Evolutionary conservation across 2,329 filamentous ascomycete genomes (phyloP), one percentile per base, ranked within the genome.

Genomic region (Cladosporium phlei): DNA sequence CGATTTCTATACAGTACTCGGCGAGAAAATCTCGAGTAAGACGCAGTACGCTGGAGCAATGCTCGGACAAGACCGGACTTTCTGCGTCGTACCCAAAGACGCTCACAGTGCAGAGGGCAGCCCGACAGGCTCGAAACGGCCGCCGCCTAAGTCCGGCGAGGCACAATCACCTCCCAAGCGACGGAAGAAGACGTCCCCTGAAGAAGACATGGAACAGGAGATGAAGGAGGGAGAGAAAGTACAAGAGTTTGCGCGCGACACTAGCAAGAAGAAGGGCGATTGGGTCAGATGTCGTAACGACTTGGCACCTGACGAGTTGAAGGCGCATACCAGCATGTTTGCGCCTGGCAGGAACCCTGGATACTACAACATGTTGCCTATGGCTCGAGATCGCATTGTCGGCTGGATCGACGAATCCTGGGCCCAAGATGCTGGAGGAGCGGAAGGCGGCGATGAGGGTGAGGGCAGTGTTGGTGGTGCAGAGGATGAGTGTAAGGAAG

Each of bases 1-100:
- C 11, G 93, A 96, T 62, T 74, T 96, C 48, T 96, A 95, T 67
- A 95, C 88, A 4, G 78, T 83, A 21, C 78, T 98, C 20, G 90
- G 89, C 2, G 76, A 78, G 58, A 82, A 79, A 11, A 69, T 59
- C 57, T 69, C 52, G 57, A 69, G 42, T 59, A 75, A 59, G 72
- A 77, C 67, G 58, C 75, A 68, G 49, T 70, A 65, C 62, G 67
- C 65, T 62, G 83, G 65, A 69, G 78, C 45, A 71, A 76, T 87
- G 27, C 66, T 86, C 14, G 83, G 83, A 1, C 79, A 76, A 40
- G 76, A 90, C 52, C 77, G 93, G 56, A 97, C 91, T 0, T 98
- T 97, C 64, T 95, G 90, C 69, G 87, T 88, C 49, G 65, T 95
- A 46, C 88, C 89, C 2, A 75, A 76, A 54, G 76, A 74, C 47